These are phyloP conservation scores for Asterochloris erici DNA, from an alignment of 139 green algal species.

Conservation along the genomic window DNA sequence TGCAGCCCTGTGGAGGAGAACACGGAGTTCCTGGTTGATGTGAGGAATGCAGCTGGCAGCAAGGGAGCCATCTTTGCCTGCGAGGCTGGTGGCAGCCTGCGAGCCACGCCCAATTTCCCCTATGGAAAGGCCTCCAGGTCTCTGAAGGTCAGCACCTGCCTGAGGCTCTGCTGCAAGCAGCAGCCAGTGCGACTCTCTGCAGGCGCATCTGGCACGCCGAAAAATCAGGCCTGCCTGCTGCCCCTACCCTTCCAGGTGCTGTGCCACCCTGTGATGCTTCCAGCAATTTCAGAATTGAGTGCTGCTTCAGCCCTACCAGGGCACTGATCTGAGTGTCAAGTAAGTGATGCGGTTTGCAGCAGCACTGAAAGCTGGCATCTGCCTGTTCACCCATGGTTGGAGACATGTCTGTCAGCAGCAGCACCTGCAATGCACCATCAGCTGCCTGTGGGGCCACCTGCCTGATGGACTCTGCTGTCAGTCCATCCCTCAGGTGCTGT, in stretches of 20 bases:
- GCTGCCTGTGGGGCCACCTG: too few species aligned
- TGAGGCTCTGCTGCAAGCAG: background rate
- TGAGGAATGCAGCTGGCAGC: constrained; percentile 20
- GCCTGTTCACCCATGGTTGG: too few species aligned
- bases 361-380: too few species aligned
- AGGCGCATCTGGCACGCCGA: too few species aligned
- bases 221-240: too few species aligned
- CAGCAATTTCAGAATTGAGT: too few species aligned
- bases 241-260: too few species aligned
- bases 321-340: constrained; percentile 3
- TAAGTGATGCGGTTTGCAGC: background rate
- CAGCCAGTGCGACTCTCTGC: background rate
- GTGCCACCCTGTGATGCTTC: too few species aligned
- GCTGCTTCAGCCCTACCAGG: background rate
- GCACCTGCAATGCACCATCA: too few species aligned
- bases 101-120: constrained; percentile 43
- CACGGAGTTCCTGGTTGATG: constrained; percentile 32
- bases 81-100: constrained; percentile 51
- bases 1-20: constrained; percentile 31
- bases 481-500: too few species aligned
- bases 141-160: constrained; percentile 29
- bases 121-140: constrained; percentile 42
- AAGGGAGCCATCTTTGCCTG: constrained; percentile 55
- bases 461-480: too few species aligned
- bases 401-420: too few species aligned